Evolutionary conservation across 805 yeast species (phyloP).

Genomic region (Lipomyces oligophaga): DNA sequence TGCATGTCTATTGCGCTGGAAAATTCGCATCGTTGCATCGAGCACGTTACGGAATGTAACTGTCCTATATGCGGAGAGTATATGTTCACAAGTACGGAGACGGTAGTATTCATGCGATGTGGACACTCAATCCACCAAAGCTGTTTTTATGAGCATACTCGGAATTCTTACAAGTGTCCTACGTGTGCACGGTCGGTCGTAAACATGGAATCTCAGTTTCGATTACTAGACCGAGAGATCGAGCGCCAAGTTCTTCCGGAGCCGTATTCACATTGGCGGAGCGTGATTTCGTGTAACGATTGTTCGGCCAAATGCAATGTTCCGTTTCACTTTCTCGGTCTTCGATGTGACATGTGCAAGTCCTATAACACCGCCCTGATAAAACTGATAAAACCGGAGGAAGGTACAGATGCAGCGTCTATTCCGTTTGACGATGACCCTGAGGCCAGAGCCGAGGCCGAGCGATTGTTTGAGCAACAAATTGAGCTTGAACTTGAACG

Average conservation of each 20-base stretch:
- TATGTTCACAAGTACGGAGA: slow-evolving; percentile 74
- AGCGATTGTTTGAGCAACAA: not conserved
- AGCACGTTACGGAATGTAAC: slow-evolving; percentile 81
- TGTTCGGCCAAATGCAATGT: slow-evolving; percentile 78
- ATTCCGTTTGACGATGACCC: not conserved
- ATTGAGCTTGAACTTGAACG: not conserved
- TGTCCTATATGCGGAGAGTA: slow-evolving; percentile 93
- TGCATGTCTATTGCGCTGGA: slow-evolving; percentile 78
- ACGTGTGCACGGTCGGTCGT: slow-evolving; percentile 78
- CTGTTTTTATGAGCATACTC: slow-evolving; percentile 78
- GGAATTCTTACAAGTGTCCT: slow-evolving; percentile 79
- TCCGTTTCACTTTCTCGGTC: slow-evolving; percentile 76
- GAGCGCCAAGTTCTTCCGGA: slow-evolving; percentile 70
- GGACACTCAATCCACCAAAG: slow-evolving; percentile 90
- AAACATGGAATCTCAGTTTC: slow-evolving; percentile 83
- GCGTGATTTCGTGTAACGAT: slow-evolving; percentile 76
- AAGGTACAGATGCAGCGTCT: slow-evolving; percentile 37
- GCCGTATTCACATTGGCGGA: slow-evolving; percentile 72
- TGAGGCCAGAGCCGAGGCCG: not conserved
- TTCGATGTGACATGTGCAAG: slow-evolving; percentile 79
- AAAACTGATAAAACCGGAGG: slow-evolving; percentile 65
- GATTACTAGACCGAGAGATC: slow-evolving; percentile 82
- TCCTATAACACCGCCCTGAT: slow-evolving; percentile 82
- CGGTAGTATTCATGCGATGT: slow-evolving; percentile 88
- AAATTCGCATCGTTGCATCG: slow-evolving; percentile 77